A percentile compares a stretch with the other conserved stretches of the same genome.
Evolutionary conservation across 257 asterid genomes (phyloP).

Genomic region (Solanum peruvianum): DNA sequence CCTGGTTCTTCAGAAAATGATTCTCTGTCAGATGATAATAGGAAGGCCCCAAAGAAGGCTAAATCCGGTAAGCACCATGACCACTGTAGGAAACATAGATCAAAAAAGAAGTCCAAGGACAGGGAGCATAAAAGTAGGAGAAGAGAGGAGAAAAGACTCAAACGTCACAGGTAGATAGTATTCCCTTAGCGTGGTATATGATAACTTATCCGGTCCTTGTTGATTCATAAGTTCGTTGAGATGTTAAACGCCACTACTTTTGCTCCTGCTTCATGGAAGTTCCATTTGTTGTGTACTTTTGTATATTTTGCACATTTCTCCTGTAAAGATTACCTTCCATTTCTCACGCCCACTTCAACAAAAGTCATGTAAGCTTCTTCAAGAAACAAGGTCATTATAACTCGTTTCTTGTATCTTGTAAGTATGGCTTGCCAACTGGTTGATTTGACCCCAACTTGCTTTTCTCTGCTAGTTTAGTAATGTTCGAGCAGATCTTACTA

Average conservation of each 20-base stretch:
- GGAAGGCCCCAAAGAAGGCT: slow-evolving; percentile 12
- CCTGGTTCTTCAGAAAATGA: slow-evolving; percentile 48
- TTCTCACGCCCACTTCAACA: neutral
- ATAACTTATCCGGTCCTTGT: neutral
- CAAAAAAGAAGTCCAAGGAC: slow-evolving; percentile 42
- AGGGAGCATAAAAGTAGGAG: slow-evolving; percentile 28
- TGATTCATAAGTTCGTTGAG: neutral
- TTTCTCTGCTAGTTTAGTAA: neutral
- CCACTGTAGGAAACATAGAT: slow-evolving; percentile 40
- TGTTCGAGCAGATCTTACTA: neutral
- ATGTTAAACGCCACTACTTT: neutral
- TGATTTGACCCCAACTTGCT: neutral
- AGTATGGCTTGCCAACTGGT: neutral
- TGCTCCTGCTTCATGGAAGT: neutral
- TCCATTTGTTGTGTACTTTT: neutral
- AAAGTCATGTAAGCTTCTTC: neutral
- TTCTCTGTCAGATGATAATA: slow-evolving; percentile 8
- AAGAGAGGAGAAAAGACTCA: slow-evolving; percentile 32
- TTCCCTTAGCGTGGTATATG: neutral
- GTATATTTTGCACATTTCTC: neutral
- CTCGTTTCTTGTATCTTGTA: neutral
- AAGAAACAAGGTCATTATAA: neutral
- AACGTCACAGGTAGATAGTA: slow-evolving; percentile 16
- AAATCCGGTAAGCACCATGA: slow-evolving; percentile 24
- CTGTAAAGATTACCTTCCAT: neutral